These are phyloP conservation scores for Flaveria trinervia DNA, from an alignment of 129 eudicot species.

Conservation along the genomic window DNA sequence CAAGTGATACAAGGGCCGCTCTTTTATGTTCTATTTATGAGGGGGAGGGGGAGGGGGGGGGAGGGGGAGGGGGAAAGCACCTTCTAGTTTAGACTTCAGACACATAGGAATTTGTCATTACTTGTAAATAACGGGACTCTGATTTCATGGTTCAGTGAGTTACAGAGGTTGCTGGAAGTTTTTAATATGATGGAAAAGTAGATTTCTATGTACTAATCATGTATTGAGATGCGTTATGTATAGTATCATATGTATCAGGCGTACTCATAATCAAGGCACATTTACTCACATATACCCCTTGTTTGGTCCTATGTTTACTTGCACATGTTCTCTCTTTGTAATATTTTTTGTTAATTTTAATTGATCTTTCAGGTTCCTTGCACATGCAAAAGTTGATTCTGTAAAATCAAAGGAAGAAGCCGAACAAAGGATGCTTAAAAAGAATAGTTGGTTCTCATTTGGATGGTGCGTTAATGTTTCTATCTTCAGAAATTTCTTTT, in stretches of 20 bases:
- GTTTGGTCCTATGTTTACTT: slow-evolving; percentile 15
- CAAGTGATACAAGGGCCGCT: no score
- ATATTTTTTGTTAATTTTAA: slow-evolving; percentile 29
- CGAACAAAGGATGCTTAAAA: slow-evolving; percentile 74
- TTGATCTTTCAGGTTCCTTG: slow-evolving; percentile 76
- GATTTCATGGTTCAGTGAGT: neutral
- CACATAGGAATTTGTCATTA: neutral
- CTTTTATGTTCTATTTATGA: no score
- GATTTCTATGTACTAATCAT: slow-evolving; percentile 2
- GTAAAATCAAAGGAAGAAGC: slow-evolving; percentile 95
- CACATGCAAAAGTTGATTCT: slow-evolving; percentile 96
- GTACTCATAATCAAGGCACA: neutral
- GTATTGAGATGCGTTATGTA: slow-evolving; percentile 21
- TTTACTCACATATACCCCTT: neutral
- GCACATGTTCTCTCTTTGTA: slow-evolving; percentile 14
- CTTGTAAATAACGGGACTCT: slow-evolving; percentile 2
- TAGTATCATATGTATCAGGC: slow-evolving; percentile 5
- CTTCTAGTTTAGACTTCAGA: neutral
- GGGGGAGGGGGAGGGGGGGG: no score
- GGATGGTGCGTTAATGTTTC: slow-evolving; percentile 59
- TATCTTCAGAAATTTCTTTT: slow-evolving; percentile 4
- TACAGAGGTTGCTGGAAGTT: slow-evolving; percentile 7
- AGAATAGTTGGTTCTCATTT: slow-evolving; percentile 86
- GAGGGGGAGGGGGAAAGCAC: no score
- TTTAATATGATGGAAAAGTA: slow-evolving; percentile 18